Percentiles rank a stretch among this genome's conserved stretches.
These are phyloP conservation scores for Trichoderma endophyticum DNA, from an alignment of 2,329 filamentous ascomycete species.

Conservation along the genomic window DNA sequence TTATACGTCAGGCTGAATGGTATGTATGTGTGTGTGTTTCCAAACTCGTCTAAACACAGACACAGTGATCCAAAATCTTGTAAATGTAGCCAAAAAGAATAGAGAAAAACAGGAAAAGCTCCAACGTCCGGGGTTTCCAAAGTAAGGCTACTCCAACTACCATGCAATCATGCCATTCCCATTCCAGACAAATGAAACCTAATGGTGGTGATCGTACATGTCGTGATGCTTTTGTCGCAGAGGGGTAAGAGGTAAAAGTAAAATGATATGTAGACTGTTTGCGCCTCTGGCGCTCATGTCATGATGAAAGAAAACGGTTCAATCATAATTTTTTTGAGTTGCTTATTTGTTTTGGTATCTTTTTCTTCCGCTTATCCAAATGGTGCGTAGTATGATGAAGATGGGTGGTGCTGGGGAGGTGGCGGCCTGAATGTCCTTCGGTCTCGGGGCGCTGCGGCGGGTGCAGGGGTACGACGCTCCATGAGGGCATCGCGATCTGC, in stretches of 20 bases:
- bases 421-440: conserved; percentile 22
- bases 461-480: conserved; percentile 17
- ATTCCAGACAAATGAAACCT: conserved; percentile 15
- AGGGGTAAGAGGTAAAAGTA: neutral
- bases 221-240: conserved; percentile 11
- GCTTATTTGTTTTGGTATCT: neutral
- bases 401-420: conserved; percentile 13
- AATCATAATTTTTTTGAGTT: neutral
- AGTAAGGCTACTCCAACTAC: conserved; percentile 14
- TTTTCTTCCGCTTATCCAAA: conserved; percentile 1
- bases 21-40: conserved; percentile 3
- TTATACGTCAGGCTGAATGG: conserved; percentile 6
- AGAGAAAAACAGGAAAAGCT: neutral
- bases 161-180: conserved; percentile 14
- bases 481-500: conserved; percentile 23
- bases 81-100: conserved; percentile 3
- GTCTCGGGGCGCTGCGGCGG: conserved; percentile 23
- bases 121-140: neutral
- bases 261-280: neutral
- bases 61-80: neutral
- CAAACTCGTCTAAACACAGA: conserved; percentile 11
- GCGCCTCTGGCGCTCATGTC: neutral
- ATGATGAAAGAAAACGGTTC: neutral
- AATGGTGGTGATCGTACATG: conserved; percentile 15
- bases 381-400: conserved; percentile 12